Percentiles rank a stretch among this genome's conserved stretches.
These are phyloP conservation scores for Cinnamomum micranthum DNA, from an alignment of 164 flowering plant genomes.

Conservation along the genomic window DNA sequence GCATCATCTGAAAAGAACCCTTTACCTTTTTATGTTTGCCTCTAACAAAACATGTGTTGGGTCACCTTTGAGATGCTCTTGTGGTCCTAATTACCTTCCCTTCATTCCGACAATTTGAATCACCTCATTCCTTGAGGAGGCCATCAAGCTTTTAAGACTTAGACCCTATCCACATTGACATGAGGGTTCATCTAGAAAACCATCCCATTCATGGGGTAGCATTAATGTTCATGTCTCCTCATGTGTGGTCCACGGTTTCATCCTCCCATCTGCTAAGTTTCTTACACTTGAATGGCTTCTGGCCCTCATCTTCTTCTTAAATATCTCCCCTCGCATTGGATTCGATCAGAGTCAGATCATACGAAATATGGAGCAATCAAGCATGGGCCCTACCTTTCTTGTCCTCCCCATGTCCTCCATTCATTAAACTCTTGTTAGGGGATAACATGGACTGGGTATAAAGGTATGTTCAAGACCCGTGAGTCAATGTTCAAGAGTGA, in stretches of 20 bases:
- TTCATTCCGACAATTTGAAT: slow-evolving; percentile 12
- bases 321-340: slow-evolving; percentile 4
- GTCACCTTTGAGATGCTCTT: background rate
- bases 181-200: slow-evolving; percentile 4
- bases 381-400: background rate
- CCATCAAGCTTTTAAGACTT: slow-evolving; percentile 5
- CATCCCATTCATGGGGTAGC: background rate
- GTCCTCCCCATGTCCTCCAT: background rate
- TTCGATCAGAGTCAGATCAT: background rate
- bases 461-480: background rate
- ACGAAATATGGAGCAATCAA: background rate
- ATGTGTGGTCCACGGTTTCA: background rate
- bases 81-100: slow-evolving; percentile 7
- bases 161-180: slow-evolving; percentile 11
- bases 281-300: background rate
- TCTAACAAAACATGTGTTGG: background rate
- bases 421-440: slow-evolving; percentile 1
- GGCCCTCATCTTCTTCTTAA: background rate
- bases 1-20: slow-evolving; percentile 14
- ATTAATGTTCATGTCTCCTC: background rate
- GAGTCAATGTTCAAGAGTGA: slow-evolving; percentile 4
- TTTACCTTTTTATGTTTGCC: slow-evolving; percentile 10
- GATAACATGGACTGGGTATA: background rate
- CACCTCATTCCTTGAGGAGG: slow-evolving; percentile 2
- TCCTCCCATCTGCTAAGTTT: background rate